These are phyloP conservation scores for Akanthomyces lecanii DNA, from an alignment of 2,329 filamentous ascomycete genomes.

Conservation along the genomic window DNA sequence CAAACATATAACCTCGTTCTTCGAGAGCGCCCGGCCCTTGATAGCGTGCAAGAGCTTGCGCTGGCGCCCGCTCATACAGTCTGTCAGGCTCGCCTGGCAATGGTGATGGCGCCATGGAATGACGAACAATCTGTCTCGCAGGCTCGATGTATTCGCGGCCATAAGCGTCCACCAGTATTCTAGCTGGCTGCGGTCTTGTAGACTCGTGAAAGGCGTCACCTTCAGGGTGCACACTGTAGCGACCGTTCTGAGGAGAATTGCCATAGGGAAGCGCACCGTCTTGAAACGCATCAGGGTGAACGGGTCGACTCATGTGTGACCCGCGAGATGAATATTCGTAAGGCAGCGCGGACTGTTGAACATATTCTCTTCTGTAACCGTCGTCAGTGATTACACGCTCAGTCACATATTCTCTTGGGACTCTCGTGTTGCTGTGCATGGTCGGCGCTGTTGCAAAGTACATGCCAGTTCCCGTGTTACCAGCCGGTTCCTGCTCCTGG, in stretches of 20 bases:
- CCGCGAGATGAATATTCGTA: conserved; percentile 36
- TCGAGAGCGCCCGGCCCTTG: conserved; percentile 43
- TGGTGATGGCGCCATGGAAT: conserved; percentile 49
- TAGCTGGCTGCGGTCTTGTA: conserved; percentile 51
- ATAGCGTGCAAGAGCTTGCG: conserved; percentile 49
- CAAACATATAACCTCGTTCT: conserved; percentile 48
- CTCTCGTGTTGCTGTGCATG: neutral
- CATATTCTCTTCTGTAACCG: conserved; percentile 32
- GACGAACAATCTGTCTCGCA: conserved; percentile 40
- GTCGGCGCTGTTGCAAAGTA: neutral
- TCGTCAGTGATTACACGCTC: conserved; percentile 24
- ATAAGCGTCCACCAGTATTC: conserved; percentile 76
- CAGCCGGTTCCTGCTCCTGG: neutral
- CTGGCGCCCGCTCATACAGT: conserved; percentile 61
- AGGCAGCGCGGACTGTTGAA: conserved; percentile 27
- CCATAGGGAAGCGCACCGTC: conserved; percentile 41
- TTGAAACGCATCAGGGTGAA: conserved; percentile 37
- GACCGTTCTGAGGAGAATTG: conserved; percentile 39
- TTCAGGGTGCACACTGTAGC: conserved; percentile 47
- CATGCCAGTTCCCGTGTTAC: neutral
- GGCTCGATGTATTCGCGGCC: conserved; percentile 73
- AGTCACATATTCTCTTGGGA: conserved; percentile 1
- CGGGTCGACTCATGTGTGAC: conserved; percentile 35
- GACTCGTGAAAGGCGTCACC: conserved; percentile 48
- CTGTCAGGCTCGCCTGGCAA: conserved; percentile 48